Conservation (phyloP, 805 yeast genomes). For the Clavispora asparagi region DNA sequence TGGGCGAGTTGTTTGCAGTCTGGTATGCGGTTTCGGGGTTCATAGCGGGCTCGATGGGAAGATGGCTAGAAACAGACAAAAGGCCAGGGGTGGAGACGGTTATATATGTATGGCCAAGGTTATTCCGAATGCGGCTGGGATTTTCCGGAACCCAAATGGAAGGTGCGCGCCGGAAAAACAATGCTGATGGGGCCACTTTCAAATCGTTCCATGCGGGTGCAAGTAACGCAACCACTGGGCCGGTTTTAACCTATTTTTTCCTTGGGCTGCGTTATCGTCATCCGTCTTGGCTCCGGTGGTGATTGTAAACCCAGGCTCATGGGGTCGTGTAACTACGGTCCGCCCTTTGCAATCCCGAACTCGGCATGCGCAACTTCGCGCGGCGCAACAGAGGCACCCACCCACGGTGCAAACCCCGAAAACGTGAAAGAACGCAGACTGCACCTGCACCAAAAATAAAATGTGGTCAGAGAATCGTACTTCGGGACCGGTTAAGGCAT, state of each 20-base stretch:
- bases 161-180: slow-evolving; percentile 1
- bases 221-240: background rate
- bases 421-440: background rate
- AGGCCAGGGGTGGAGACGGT: background rate
- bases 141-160: background rate
- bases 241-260: too few relatives aligned
- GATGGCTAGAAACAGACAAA: background rate
- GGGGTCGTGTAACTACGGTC: too few relatives aligned
- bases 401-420: background rate
- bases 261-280: too few relatives aligned
- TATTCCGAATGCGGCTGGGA: background rate
- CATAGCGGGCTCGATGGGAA: slow-evolving; percentile 3
- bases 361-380: too few relatives aligned
- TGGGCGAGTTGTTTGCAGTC: background rate
- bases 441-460: background rate
- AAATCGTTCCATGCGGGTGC: background rate
- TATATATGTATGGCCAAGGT: background rate
- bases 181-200: background rate
- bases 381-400: too few relatives aligned
- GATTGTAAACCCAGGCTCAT: too few relatives aligned
- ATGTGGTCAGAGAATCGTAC: background rate
- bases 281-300: too few relatives aligned
- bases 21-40: background rate
- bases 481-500: too few relatives aligned
- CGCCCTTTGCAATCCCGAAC: too few relatives aligned